Base-by-base conservation (phyloP, 2,329 filamentous ascomycete species). In the Claviceps paspali region DNA sequence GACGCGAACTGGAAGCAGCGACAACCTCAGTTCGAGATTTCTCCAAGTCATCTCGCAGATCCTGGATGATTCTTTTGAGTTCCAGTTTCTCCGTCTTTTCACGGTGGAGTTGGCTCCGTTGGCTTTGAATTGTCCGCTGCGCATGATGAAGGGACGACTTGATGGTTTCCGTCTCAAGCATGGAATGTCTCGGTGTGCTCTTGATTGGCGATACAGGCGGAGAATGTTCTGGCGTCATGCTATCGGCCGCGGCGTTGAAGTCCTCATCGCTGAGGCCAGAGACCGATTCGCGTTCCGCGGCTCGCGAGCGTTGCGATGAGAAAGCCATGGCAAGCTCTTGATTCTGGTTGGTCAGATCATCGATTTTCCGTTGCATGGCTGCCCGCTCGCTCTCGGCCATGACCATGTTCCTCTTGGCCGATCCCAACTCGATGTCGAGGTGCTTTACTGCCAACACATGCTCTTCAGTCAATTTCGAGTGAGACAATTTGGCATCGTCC, bases 1-100 rank as follows among this genome's bases (percentile, higher is more conserved):
- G 74, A 56, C 69, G 80, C 63, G 53, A 72, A 55, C 64, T 49
- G 38, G 58, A 49, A 17, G 60, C 55, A 35, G 58, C 55, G 17
- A 44, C 53, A 33, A 60, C 61, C 23, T 74, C 70, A 39, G 65
- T 73, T 41, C 77, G 73, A 33, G 74, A 60, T 57, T 85, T 69
- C 51, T 82, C 91, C 21, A 98, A 63, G 51, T 98, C 91, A 53
- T 98, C 91, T 26, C 87, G 78, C 18, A 88, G 81, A 51, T 98
- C 91, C 61, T 96, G 88, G 22, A 96, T 73, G 72, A 98, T 84
- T 41, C 88, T 82, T 60, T 85, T 87, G 38, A 96, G 73, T 59
- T 98, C 91, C 21, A 96, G 73, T 66, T 95, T 98, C 59, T 98
- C 91, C 0, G 88, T 95, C 76, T 96, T 98, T 59, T 98, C 91